A percentile compares a stretch with the other conserved stretches of the same genome.
phyloP scores from a whole-genome alignment of 2,329 filamentous ascomycete genomes.

The Blastomyces gilchristii region DNA sequence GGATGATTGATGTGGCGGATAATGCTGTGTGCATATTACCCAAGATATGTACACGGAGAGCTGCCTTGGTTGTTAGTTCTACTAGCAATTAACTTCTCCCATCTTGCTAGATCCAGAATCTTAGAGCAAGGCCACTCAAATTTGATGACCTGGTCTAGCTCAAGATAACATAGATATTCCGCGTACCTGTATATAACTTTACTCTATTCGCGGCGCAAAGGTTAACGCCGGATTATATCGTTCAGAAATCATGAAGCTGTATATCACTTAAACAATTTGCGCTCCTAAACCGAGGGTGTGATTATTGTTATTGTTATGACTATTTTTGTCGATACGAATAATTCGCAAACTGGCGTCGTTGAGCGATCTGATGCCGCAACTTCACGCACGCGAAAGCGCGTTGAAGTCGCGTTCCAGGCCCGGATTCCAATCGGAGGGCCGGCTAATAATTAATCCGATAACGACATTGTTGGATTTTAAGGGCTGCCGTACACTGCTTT shows the following conservation, averaged over 20 bases:
- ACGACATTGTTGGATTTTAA: background rate
- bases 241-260: background rate
- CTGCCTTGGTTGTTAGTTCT: background rate
- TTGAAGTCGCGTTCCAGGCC: background rate
- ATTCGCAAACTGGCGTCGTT: too few relatives aligned
- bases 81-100: background rate
- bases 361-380: too few relatives aligned
- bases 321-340: background rate
- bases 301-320: background rate
- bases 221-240: background rate
- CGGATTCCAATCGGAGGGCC: too few relatives aligned
- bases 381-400: background rate
- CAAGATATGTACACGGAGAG: background rate
- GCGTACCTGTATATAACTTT: background rate
- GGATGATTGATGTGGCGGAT: constrained; percentile 13
- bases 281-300: background rate
- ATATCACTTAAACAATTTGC: background rate
- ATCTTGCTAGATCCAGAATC: background rate
- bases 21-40: constrained; percentile 7
- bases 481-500: background rate
- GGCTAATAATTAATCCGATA: background rate
- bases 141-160: background rate
- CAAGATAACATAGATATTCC: background rate
- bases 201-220: background rate
- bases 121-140: background rate